Evolutionary conservation across 139 green algal genomes (phyloP), one percentile per base, ranked within the genome.

Genomic region (Chlorella vulgaris): DNA sequence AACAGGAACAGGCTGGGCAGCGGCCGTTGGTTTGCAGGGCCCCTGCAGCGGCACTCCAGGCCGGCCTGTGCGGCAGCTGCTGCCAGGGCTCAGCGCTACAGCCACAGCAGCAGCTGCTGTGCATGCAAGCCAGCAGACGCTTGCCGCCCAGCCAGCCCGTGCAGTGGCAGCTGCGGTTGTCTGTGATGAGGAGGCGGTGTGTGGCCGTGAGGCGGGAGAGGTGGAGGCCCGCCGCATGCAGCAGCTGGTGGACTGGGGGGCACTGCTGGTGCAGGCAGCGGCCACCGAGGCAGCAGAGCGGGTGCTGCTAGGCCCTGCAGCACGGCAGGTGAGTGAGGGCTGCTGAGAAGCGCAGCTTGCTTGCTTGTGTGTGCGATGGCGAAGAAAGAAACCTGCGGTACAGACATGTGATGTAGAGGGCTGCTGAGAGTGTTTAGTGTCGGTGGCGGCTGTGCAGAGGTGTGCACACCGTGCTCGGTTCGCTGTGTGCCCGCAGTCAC

Each of bases 301-400:
- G 15, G 53, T 79, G 53, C 53, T 79, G 73, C 73, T 79, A 35
- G 73, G 73, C 0, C 73, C 73, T 22, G 73, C 73, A 0, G 73
- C 73, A 8, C 51, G 21, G 35, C 73, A 50, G 73, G 73, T 79
- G 73, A 68, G 73, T 5, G n/a, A n/a, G 1, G 5, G 68, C 55
- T 31, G 55, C 18, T 28, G 55, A 8, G 5, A 31, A 21, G 18
- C n/a, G n/a, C n/a, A n/a, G 55, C 55, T 24, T 10, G 47, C 47
- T 58, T 58, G 47, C 47, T 58, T 24, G 10, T 65, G 55, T n/a
- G 28, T 15, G 55, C 55, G n/a, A 10, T 58, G 10, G 47, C 47
- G 15, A 15, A 15, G 47, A 58, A 24, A 24, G 10, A 15, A 15
- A 15, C 47, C 15, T 10, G 10, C 47, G 47, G 47, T 10, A 58